Conservation (phyloP, 345 rosid species). For the Syzygium aromaticum region DNA sequence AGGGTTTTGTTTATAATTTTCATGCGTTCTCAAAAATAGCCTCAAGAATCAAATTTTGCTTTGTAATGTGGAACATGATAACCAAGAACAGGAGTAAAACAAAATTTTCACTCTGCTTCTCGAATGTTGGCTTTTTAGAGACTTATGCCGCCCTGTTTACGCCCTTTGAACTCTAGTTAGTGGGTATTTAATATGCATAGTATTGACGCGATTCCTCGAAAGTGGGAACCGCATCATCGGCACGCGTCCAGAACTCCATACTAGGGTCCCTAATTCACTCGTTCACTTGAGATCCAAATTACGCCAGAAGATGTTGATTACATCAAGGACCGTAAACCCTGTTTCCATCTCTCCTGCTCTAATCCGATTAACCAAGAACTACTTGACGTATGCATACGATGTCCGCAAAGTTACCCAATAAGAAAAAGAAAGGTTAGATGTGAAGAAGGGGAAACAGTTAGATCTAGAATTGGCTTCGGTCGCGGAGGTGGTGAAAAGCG, state of each 20-base stretch:
- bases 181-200: background rate
- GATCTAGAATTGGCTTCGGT: background rate
- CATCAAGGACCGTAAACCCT: background rate
- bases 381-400: background rate
- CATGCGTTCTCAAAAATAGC: background rate
- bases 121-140: background rate
- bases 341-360: background rate
- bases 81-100: background rate
- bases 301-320: background rate
- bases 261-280: background rate
- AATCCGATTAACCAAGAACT: background rate
- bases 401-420: background rate
- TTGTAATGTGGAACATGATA: background rate
- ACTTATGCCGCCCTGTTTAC: background rate
- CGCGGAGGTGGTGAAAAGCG: background rate
- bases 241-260: background rate
- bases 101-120: background rate
- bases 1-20: background rate
- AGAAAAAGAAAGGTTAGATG: background rate
- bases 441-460: background rate
- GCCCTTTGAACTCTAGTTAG: background rate
- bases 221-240: background rate
- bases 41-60: background rate
- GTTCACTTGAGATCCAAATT: background rate
- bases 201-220: background rate